Conservation (phyloP, 2,329 filamentous ascomycete species). For the Rhytidhysteron rufulum region DNA sequence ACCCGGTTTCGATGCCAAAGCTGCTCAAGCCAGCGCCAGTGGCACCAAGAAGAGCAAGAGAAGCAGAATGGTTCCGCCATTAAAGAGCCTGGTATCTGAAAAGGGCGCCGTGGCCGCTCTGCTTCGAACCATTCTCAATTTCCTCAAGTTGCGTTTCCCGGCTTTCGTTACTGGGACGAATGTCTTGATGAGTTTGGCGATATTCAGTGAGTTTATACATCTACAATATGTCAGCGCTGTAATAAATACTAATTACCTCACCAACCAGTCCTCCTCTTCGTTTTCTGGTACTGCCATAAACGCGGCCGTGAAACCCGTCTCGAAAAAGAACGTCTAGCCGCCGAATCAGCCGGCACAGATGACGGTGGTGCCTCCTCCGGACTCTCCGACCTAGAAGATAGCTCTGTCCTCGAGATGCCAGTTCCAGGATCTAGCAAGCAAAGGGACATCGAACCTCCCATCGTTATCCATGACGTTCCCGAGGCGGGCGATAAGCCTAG, state of each 20-base stretch:
- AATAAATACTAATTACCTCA: slow-evolving; percentile 20
- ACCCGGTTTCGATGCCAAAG: slow-evolving; percentile 43
- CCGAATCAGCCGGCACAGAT: slow-evolving; percentile 22
- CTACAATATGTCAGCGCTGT: no score
- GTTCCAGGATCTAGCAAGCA: no score
- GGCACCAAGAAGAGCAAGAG: slow-evolving; percentile 55
- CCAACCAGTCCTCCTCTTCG: slow-evolving; percentile 70
- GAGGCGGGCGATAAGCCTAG: slow-evolving; percentile 14
- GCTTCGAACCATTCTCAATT: slow-evolving; percentile 85
- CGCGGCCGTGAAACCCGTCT: slow-evolving; percentile 82
- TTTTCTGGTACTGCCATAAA: slow-evolving; percentile 98
- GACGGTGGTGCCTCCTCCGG: slow-evolving; percentile 15
- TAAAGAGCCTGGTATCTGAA: slow-evolving; percentile 78
- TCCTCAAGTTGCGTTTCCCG: slow-evolving; percentile 81
- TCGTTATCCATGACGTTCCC: slow-evolving; percentile 25
- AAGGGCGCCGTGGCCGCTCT: slow-evolving; percentile 82
- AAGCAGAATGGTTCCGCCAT: slow-evolving; percentile 63
- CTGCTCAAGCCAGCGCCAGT: slow-evolving; percentile 16
- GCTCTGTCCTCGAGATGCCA: slow-evolving; percentile 7
- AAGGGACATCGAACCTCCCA: slow-evolving; percentile 18
- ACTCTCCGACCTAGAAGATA: slow-evolving; percentile 18
- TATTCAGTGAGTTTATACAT: slow-evolving; percentile 84
- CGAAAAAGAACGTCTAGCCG: slow-evolving; percentile 52
- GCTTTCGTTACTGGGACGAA: slow-evolving; percentile 83
- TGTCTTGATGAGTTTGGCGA: slow-evolving; percentile 80